Evolutionary conservation across 1,284 basidiomycete genomes (phyloP).

Genomic region (Fomitiporia mediterranea): DNA sequence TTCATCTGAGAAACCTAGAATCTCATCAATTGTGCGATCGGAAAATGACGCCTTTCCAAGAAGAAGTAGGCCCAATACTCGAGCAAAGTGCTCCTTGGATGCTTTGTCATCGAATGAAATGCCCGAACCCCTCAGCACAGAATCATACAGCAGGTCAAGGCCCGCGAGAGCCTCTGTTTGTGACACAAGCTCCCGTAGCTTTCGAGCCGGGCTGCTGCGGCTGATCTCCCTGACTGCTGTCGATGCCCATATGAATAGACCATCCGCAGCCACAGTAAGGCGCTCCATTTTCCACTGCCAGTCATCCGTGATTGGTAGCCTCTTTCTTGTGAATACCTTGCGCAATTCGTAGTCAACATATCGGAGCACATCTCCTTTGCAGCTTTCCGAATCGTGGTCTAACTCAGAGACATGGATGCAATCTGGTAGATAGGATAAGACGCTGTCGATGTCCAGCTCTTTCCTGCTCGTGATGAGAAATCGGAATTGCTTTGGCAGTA

Average conservation of each 20-base stretch:
- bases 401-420: no score
- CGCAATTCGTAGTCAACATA: no score
- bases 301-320: background rate
- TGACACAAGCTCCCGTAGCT: no score
- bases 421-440: no score
- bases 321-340: background rate
- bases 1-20: background rate
- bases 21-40: background rate
- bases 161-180: no score
- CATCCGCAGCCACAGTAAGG: background rate
- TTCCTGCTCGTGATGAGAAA: no score
- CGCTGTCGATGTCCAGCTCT: no score
- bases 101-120: background rate
- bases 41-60: background rate
- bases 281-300: background rate
- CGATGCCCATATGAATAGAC: slow-evolving; percentile 1
- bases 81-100: background rate
- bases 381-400: no score
- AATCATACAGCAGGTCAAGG: background rate
- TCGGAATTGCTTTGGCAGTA: no score
- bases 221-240: background rate
- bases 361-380: no score
- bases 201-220: background rate
- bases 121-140: background rate
- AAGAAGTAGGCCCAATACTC: background rate